Base-by-base conservation (phyloP, 495 filamentous ascomycete genomes). In the Hyaloscypha variabilis region DNA sequence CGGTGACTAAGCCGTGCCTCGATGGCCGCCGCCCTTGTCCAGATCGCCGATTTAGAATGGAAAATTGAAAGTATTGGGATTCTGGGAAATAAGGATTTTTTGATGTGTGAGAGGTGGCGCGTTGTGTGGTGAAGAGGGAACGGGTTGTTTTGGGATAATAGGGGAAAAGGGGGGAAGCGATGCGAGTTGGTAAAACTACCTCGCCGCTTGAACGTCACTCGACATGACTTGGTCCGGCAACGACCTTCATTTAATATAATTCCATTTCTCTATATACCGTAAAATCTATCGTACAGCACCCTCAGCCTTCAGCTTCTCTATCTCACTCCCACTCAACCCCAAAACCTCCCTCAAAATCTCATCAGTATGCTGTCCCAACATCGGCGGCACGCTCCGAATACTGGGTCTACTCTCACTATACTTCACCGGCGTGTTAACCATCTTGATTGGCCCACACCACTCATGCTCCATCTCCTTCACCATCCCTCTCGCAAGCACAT, bases 381-480 rank as follows among this genome's bases (percentile, higher is more conserved):
- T 90, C 13, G 95, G 95, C 52, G 95, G 95, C 24, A 92, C 85
- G 6, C 79, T 90, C 5, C 94, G 79, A 17, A 96, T 85, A n/a
- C 87, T 81, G 1, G 94, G 92, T 62, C 82, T 86, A 11, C 90
- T 88, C 58, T 93, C 85, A 11, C 92, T 97, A 76, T 92, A 98
- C 75, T 99, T 99, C 65, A 99, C 87, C 0, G 95, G 95, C n/a
- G 94, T 94, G 71, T 95, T 97, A 26, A 99, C 87, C 61, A 98
- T 72, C 77, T 93, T 94, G 66, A 98, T 91, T 3, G 87, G 85
- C 1, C 95, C 95, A 72, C 93, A 97, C 3, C 79, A 77, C 4
- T 85, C 86, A 73, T 99, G 95, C 1, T 97, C 86, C 25, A 97
- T 80, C 69, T 95, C 91, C 6, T 88, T 84, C 5, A 99, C 88